Base-by-base conservation (phyloP, 148 eudicot genomes). In the Rheum nobile region DNA sequence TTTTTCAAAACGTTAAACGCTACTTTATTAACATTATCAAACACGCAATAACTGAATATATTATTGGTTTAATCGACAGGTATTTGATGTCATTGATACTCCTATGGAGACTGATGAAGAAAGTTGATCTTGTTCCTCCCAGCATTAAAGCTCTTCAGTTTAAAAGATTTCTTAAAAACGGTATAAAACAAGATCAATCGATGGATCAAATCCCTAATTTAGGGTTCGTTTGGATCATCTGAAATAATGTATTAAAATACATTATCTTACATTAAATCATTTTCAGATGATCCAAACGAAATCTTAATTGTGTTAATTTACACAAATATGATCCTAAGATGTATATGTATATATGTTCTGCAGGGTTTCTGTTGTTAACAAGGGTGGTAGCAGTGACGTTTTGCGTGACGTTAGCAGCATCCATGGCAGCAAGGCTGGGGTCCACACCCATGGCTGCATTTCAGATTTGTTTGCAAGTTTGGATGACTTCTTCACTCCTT, bases 401-500 rank as follows among this genome's bases (percentile, higher is more conserved):
- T 16, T 96, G 97, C 74, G 99, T 96, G 50, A 96, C 99, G 39
- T 82, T 96, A 76, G 86, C 96, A 3, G 95, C 99, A 63, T 92
- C 99, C 41, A 77, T 90, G 86, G 99, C 99, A 57, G 92, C 99
- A 52, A 81, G 99, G 67, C 74, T 96, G 10, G 99, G 99, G 44
- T 35, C 96, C 8, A 92, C 85, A 75, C 81, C 85, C 16, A 96
- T 96, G 99, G 99, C 99, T 61, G 97, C 96, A 10, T 96, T 96
- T 59, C 99, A 96, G 74, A 82, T 96, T 32, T 96, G 99, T 78
- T 80, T 96, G 77, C 99, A 96, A 79, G 92, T 96, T 41, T 96
- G 99, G 99, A 76, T 92, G 85, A 82, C 97, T 4, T 92, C 99
- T 22, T 96, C 99, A 0, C 97, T 95, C 75, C 85, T 96, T 68